Conservation (phyloP, 352 stramenopile species). For the Phytopythium oedochilum region DNA sequence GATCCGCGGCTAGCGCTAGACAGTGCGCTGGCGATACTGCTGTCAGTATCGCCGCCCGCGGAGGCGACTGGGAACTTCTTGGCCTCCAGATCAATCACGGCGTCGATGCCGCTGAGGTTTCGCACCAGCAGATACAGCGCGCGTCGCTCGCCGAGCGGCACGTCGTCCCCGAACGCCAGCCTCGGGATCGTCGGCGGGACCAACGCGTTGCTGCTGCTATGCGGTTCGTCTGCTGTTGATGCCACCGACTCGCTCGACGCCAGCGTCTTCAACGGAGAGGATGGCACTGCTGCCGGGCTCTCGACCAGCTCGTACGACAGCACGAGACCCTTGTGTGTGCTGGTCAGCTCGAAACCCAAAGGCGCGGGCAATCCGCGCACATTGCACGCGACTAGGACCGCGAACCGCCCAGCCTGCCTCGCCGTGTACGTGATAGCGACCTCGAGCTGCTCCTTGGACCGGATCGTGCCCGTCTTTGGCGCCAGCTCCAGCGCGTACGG, state of each 20-base stretch:
- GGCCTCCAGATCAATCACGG: constrained; percentile 47
- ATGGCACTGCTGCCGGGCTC: not conserved
- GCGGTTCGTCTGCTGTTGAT: not conserved
- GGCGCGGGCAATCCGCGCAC: constrained; percentile 50
- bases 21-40: not conserved
- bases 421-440: constrained; percentile 56
- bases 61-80: constrained; percentile 40
- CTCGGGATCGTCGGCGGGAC: constrained; percentile 23
- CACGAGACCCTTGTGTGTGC: constrained; percentile 72
- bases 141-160: constrained; percentile 53
- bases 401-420: constrained; percentile 38
- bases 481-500: constrained; percentile 41
- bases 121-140: constrained; percentile 48
- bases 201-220: not conserved
- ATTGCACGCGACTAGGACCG: constrained; percentile 54
- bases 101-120: constrained; percentile 79
- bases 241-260: constrained; percentile 14
- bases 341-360: constrained; percentile 58
- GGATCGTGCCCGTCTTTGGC: constrained; percentile 40
- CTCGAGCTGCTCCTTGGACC: constrained; percentile 54
- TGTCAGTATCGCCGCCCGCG: not conserved
- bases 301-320: constrained; percentile 67
- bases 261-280: not conserved
- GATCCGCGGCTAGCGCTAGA: not conserved
- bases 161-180: constrained; percentile 55